Conservation (phyloP, 768 basidiomycete genomes). For the Phylloporus scabripes region DNA sequence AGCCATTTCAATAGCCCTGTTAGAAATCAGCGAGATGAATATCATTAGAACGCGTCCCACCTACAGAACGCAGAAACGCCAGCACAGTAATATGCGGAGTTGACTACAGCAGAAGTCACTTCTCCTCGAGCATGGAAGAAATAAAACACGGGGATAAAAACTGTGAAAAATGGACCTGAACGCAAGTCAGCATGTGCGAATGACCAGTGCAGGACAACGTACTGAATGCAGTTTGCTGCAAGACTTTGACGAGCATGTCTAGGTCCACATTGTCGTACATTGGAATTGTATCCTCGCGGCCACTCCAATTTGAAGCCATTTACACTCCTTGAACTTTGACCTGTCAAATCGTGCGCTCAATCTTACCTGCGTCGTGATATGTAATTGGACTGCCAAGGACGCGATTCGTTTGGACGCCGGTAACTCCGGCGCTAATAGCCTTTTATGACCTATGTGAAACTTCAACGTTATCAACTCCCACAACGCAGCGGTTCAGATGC, state of each 20-base stretch:
- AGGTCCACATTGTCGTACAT: slow-evolving; percentile 70
- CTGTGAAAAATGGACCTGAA: slow-evolving; percentile 79
- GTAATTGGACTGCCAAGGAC: no score
- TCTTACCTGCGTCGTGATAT: background rate
- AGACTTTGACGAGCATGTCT: slow-evolving; percentile 74
- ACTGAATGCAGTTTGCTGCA: slow-evolving; percentile 78
- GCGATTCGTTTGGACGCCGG: no score
- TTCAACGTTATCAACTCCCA: no score
- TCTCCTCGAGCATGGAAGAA: slow-evolving; percentile 59
- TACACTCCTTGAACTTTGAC: background rate
- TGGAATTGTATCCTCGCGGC: slow-evolving; percentile 20
- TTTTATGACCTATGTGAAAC: no score
- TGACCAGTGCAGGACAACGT: slow-evolving; percentile 23
- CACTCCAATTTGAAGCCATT: background rate
- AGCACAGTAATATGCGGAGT: slow-evolving; percentile 51
- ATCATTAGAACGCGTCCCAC: slow-evolving; percentile 25
- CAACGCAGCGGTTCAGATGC: no score
- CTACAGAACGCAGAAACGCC: slow-evolving; percentile 61
- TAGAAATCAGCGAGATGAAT: slow-evolving; percentile 5
- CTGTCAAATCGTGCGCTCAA: background rate
- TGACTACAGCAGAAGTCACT: slow-evolving; percentile 47
- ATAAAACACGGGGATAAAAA: slow-evolving; percentile 74
- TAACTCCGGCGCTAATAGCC: no score
- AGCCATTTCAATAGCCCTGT: slow-evolving; percentile 67
- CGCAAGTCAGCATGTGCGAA: slow-evolving; percentile 3